These are phyloP conservation scores for Geranium rotundifolium DNA, from an alignment of 345 rosid species.

Conservation along the genomic window DNA sequence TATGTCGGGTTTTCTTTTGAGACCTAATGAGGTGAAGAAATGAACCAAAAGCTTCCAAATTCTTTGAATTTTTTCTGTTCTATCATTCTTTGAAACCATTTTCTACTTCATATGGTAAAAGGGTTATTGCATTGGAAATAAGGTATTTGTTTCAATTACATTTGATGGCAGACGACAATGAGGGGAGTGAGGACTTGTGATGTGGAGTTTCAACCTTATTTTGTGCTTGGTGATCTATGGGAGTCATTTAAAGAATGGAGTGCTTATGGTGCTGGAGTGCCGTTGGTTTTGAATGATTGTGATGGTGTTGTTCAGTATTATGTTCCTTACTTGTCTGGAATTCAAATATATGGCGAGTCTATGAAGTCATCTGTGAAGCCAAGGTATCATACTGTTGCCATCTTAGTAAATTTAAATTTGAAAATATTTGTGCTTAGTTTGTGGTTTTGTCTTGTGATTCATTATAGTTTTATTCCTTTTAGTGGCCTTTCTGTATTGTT, in stretches of 20 bases:
- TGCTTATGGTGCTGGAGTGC: conserved; percentile 75
- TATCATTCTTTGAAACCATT: no score
- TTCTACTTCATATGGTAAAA: no score
- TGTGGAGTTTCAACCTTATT: conserved; percentile 38
- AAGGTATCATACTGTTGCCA: conserved; percentile 22
- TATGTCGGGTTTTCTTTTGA: no score
- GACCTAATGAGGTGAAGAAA: background rate
- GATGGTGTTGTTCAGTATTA: conserved; percentile 75
- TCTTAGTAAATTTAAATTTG: background rate
- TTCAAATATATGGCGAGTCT: conserved; percentile 55
- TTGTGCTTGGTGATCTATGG: conserved; percentile 67
- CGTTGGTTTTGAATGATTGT: conserved; percentile 47
- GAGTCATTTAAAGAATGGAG: conserved; percentile 84
- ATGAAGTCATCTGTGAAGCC: conserved; percentile 18
- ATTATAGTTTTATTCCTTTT: no score
- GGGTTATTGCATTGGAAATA: no score
- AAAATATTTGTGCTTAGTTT: background rate
- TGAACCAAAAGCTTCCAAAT: background rate
- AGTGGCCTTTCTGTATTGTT: no score
- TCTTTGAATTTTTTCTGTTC: no score
- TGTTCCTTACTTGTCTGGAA: conserved; percentile 83
- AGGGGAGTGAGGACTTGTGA: conserved; percentile 40
- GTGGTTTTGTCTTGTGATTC: background rate
- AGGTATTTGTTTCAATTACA: conserved; percentile 3
- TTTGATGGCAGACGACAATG: conserved; percentile 27